phyloP scores from a whole-genome alignment of 345 rosid species.

The Gossypium herbaceum region DNA sequence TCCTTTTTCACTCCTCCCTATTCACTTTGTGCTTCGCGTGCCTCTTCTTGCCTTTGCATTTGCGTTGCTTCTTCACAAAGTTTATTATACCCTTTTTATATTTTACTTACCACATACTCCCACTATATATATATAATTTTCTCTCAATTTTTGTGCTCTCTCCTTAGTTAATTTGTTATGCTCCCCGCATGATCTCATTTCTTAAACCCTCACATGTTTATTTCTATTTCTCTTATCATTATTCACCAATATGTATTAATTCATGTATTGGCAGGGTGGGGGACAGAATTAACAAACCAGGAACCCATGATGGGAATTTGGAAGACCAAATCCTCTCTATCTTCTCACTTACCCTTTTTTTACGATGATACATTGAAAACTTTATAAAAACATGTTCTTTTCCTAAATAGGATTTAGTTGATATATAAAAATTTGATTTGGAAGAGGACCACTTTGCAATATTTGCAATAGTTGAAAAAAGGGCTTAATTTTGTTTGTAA shows the following conservation, averaged over 20 bases:
- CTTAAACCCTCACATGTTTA: too few species aligned
- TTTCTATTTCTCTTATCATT: too few species aligned
- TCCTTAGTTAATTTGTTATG: too few species aligned
- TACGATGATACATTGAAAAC: neutral
- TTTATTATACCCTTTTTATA: too few species aligned
- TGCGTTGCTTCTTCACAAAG: constrained; percentile 12
- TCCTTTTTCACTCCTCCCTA: constrained; percentile 14
- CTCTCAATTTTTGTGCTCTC: too few species aligned
- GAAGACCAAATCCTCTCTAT: neutral
- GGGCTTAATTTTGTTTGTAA: neutral
- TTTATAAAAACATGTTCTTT: neutral
- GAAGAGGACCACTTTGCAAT: neutral
- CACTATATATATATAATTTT: too few species aligned
- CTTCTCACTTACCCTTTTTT: neutral
- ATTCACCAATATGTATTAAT: too few species aligned
- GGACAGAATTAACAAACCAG: neutral
- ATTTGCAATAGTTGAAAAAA: neutral
- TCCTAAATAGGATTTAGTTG: neutral
- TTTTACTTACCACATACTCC: too few species aligned
- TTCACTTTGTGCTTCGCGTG: constrained; percentile 34
- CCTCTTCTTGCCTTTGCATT: neutral
- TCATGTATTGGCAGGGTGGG: neutral
- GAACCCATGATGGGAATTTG: neutral
- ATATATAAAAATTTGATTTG: too few species aligned
- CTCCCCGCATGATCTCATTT: too few species aligned